Base-by-base conservation (phyloP, 148 eudicot genomes). In the Chenopodium berlandieri region DNA sequence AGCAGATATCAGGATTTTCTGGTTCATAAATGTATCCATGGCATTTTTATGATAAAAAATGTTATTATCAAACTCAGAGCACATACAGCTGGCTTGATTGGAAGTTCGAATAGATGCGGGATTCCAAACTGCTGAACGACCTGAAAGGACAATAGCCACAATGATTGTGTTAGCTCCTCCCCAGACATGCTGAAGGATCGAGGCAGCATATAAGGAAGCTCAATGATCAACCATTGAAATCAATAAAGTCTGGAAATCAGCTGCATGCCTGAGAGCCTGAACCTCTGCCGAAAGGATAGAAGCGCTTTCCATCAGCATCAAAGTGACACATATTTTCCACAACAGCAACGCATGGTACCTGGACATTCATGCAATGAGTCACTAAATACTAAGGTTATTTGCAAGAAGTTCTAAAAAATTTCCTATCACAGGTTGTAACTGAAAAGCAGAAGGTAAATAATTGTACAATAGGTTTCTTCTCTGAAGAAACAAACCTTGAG, bases 321-420 rank as follows among this genome's bases (percentile, higher is more conserved):
- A 96, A 96, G 86, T 94, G 98, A 87, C 94, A 94, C 99, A 96
- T 96, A 78, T 96, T 96, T 87, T 96, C 99, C 68, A 96, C 98
- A 73, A 96, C 99, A 79, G 99, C 98, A 66, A 96, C 94, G 71
- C 99, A 94, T 54, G 99, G 99, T 48, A 96, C 99, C 99, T 96
- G 86, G 34, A 80, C 25, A n/a, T 62, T 62, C 66, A 62, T 62
- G n/a, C 66, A 62, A 20, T n/a, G 66, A 62, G 66, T 22, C 27
- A 20, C 34, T 66, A 70, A 56, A 48, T n/a, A 34, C 47, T 1
- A 19, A 47, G 44, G 46, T 25, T 73, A 47, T 12, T 14, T 64
- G 44, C 58, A 79, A 2, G 31, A 62, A 9, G 9, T 30, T 30
- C 22, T 17, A 40, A 34, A 32, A 22, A 13, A 25, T 23, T 56